A percentile compares a stretch with the other conserved stretches of the same genome.
phyloP scores from a whole-genome alignment of 2,329 filamentous ascomycete genomes.

The Stagonosporopsis chrysanthemi region DNA sequence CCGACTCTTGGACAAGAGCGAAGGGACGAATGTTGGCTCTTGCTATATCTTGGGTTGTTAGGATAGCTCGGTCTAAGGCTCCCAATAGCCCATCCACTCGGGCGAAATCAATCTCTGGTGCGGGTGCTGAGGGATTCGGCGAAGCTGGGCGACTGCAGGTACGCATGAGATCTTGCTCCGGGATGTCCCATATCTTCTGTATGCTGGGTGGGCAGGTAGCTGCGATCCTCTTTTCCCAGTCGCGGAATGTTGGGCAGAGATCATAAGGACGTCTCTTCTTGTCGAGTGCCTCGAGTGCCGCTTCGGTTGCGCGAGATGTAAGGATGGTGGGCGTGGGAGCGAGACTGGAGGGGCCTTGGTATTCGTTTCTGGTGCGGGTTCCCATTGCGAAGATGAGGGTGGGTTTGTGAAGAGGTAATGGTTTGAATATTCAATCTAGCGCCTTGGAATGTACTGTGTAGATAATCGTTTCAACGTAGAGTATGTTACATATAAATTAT shows the following conservation, averaged over 20 bases:
- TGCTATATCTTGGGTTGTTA: too few species aligned
- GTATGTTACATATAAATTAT: too few species aligned
- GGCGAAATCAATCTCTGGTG: neutral
- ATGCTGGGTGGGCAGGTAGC: neutral
- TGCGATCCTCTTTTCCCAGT: neutral
- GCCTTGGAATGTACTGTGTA: neutral
- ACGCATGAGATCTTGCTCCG: neutral
- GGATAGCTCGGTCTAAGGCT: too few species aligned
- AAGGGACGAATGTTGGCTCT: too few species aligned
- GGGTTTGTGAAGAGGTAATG: neutral
- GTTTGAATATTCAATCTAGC: neutral
- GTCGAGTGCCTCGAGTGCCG: neutral
- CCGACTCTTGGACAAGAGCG: neutral
- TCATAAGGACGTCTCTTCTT: neutral
- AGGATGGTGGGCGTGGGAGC: neutral
- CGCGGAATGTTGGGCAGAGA: neutral
- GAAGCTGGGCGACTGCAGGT: neutral
- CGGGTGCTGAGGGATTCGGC: neutral
- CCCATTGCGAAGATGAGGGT: neutral
- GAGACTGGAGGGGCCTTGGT: neutral
- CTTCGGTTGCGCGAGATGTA: neutral
- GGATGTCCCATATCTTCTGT: neutral
- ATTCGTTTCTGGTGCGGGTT: neutral
- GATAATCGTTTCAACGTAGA: neutral
- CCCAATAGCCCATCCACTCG: neutral